Evolutionary conservation across 1,139 yeast genomes (phyloP).

Genomic region (Chernovozyma aurita): DNA sequence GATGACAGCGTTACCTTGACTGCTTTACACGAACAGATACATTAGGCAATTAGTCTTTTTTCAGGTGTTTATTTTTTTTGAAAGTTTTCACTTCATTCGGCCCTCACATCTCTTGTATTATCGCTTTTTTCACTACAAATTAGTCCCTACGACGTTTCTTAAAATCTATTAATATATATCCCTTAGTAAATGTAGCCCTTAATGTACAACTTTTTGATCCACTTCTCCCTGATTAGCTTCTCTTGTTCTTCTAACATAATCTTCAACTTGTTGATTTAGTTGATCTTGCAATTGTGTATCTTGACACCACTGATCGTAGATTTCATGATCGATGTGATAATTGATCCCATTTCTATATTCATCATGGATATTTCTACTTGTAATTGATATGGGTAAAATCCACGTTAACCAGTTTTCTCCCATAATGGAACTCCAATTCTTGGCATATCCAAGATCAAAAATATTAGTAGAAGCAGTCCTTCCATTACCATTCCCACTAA

Average conservation of each 20-base stretch:
- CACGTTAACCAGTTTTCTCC: conserved; percentile 63
- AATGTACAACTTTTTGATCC: no score
- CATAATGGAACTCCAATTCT: conserved; percentile 70
- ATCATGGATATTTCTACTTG: conserved; percentile 20
- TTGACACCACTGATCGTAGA: conserved; percentile 37
- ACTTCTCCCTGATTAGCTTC: no score
- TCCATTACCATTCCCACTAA: conserved; percentile 12
- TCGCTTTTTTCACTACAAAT: no score
- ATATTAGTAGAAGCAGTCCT: conserved; percentile 49
- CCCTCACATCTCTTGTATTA: no score
- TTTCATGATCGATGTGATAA: conserved; percentile 42
- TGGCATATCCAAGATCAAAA: conserved; percentile 62
- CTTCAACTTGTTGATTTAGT: conserved; percentile 40
- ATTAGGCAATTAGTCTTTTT: no score
- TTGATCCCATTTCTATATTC: conserved; percentile 46
- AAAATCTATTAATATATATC: no score
- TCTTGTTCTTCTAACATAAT: conserved; percentile 19
- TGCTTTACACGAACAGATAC: no score
- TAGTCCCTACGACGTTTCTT: no score
- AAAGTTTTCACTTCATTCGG: no score
- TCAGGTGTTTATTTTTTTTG: no score
- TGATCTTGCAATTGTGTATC: conserved; percentile 44
- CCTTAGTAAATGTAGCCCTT: no score
- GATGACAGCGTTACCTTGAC: no score
- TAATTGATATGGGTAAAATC: conserved; percentile 58